Evolutionary conservation across 2,329 filamentous ascomycete species (phyloP).

Genomic region (Pleurostoma richardsiae): DNA sequence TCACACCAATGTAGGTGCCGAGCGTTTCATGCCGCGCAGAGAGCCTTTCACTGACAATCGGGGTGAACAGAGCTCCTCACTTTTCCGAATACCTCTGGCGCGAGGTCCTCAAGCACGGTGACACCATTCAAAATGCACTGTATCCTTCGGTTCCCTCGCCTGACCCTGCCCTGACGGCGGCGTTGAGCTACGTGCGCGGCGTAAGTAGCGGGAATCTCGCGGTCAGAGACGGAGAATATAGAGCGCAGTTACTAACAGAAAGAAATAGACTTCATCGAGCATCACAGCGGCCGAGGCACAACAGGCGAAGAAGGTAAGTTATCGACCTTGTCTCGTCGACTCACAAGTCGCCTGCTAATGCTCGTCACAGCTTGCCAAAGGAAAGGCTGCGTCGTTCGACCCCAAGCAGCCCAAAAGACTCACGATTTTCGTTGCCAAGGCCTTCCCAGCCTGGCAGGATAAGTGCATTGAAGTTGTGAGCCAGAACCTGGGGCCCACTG

Average conservation of each 20-base stretch:
- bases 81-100: slow-evolving; percentile 94
- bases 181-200: slow-evolving; percentile 60
- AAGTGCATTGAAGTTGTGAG: slow-evolving; percentile 80
- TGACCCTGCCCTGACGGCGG: slow-evolving; percentile 65
- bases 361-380: slow-evolving; percentile 56
- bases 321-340: too few species aligned
- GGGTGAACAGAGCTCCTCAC: slow-evolving; percentile 84
- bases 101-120: slow-evolving; percentile 75
- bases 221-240: too few species aligned
- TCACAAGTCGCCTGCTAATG: too few species aligned
- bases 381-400: slow-evolving; percentile 80
- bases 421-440: slow-evolving; percentile 74
- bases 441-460: slow-evolving; percentile 86
- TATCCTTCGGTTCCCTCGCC: slow-evolving; percentile 68
- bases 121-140: slow-evolving; percentile 72
- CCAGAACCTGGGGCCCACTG: slow-evolving; percentile 59
- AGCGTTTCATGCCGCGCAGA: too few species aligned
- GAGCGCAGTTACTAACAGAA: slow-evolving; percentile 8
- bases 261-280: slow-evolving; percentile 58
- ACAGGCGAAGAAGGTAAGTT: slow-evolving; percentile 71
- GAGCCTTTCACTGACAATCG: slow-evolving; percentile 32
- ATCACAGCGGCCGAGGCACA: slow-evolving; percentile 81
- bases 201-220: slow-evolving; percentile 7
- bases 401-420: slow-evolving; percentile 90
- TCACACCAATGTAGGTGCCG: too few species aligned